Evolutionary conservation across 108 stramenopile species (phyloP).

Genomic region (Nannochloropsis gaditana): DNA sequence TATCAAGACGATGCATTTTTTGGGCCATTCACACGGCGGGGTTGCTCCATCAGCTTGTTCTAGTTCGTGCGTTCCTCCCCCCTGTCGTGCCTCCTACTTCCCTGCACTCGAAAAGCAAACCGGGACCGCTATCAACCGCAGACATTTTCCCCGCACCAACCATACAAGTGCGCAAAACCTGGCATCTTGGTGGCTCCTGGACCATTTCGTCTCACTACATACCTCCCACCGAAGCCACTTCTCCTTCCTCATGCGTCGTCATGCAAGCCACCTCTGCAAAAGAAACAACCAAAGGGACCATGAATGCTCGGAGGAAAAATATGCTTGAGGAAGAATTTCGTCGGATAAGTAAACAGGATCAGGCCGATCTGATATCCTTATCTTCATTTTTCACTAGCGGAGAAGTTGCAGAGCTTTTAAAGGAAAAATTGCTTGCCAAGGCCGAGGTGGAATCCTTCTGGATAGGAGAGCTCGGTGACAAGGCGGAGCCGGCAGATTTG

Average conservation of each 20-base stretch:
- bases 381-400: slow-evolving; percentile 4
- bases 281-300: not conserved
- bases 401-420: not conserved
- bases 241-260: not conserved
- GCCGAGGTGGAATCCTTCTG: slow-evolving; percentile 12
- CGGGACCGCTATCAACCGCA: too few species aligned
- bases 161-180: too few species aligned
- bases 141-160: too few species aligned
- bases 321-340: not conserved
- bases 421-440: slow-evolving; percentile 11
- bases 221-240: not conserved
- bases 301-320: slow-evolving; percentile 5
- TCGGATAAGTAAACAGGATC: not conserved
- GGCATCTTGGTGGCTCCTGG: too few species aligned
- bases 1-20: too few species aligned
- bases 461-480: slow-evolving; percentile 4
- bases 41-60: too few species aligned
- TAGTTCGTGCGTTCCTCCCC: too few species aligned
- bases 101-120: too few species aligned
- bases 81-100: too few species aligned
- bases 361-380: not conserved
- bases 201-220: too few species aligned
- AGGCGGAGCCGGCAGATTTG: not conserved
- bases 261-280: not conserved
- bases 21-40: too few species aligned